A percentile compares a stretch with the other conserved stretches of the same genome.
phyloP scores from a whole-genome alignment of 768 basidiomycete species.

The Solioccasus polychromus region DNA sequence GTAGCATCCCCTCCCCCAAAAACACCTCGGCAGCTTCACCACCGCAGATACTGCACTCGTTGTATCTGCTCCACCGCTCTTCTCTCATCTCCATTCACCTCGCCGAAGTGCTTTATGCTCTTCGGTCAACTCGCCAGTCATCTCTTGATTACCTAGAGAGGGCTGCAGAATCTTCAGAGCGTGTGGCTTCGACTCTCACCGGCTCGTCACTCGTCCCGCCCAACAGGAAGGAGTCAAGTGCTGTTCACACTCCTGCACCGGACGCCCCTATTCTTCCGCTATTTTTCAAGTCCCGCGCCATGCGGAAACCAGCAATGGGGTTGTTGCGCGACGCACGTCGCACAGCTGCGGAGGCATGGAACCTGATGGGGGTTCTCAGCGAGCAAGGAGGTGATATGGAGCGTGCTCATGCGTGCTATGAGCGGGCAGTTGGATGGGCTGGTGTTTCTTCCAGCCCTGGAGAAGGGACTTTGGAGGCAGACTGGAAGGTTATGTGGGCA shows the following conservation, averaged over 20 bases:
- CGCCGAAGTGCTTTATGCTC: conserved; percentile 66
- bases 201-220: conserved; percentile 38
- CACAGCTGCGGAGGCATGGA: conserved; percentile 75
- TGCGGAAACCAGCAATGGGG: conserved; percentile 52
- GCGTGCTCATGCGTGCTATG: conserved; percentile 58
- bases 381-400: conserved; percentile 39
- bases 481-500: conserved; percentile 59
- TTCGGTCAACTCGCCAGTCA: conserved; percentile 36
- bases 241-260: conserved; percentile 37
- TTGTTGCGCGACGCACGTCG: conserved; percentile 68
- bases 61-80: conserved; percentile 70
- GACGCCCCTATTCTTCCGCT: conserved; percentile 39
- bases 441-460: conserved; percentile 46
- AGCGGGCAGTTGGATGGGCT: conserved; percentile 68
- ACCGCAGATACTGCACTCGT: conserved; percentile 58
- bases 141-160: conserved; percentile 56
- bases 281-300: conserved; percentile 46
- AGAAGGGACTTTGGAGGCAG: conserved; percentile 53
- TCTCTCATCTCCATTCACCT: conserved; percentile 72
- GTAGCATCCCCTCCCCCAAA: conserved; percentile 48
- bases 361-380: conserved; percentile 63
- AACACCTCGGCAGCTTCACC: conserved; percentile 44
- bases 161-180: conserved; percentile 68
- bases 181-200: conserved; percentile 53
- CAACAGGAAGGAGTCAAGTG: conserved; percentile 33